Conservation (phyloP, 345 rosid species). For the Bruguiera parviflora region DNA sequence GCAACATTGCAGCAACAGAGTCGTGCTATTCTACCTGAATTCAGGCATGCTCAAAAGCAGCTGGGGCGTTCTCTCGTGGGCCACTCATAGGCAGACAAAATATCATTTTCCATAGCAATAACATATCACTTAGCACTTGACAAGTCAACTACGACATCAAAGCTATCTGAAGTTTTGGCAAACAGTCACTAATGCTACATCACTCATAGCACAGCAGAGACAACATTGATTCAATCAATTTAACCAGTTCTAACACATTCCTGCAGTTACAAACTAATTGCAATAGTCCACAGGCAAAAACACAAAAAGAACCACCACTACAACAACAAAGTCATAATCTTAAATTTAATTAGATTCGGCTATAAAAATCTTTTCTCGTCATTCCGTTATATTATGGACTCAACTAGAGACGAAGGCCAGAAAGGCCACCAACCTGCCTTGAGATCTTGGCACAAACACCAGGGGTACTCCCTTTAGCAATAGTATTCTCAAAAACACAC, state of each 20-base stretch:
- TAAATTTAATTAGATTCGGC: too few species aligned
- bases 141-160: neutral
- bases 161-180: neutral
- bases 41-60: too few species aligned
- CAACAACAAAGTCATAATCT: too few species aligned
- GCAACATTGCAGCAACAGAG: too few species aligned
- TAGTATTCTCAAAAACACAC: constrained; percentile 91
- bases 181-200: neutral
- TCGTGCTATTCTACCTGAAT: too few species aligned
- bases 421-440: constrained; percentile 60
- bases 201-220: neutral
- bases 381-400: too few species aligned
- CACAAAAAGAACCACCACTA: too few species aligned
- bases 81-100: too few species aligned
- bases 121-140: too few species aligned
- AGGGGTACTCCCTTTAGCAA: constrained; percentile 94
- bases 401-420: neutral
- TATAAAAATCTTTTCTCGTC: too few species aligned
- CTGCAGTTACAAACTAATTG: neutral
- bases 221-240: neutral
- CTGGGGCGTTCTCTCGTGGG: too few species aligned
- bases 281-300: too few species aligned
- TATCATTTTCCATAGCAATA: neutral
- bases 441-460: constrained; percentile 94
- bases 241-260: neutral